Conservation (phyloP, 495 filamentous ascomycete species). For the Penicillium coprophilum region DNA sequence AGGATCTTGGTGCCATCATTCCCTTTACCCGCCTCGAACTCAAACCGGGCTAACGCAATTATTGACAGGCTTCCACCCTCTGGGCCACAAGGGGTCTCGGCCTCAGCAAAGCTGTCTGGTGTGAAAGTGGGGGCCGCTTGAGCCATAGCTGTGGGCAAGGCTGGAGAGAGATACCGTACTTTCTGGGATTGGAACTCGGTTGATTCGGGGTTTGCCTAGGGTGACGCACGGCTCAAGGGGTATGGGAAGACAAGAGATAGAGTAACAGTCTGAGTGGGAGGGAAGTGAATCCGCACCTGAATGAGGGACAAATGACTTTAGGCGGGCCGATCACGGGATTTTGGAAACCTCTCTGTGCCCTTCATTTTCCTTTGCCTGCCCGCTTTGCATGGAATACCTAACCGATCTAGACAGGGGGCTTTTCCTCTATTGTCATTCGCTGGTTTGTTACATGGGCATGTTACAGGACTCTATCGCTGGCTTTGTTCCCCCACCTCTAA, state of each 20-base stretch:
- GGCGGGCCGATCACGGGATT: slow-evolving; percentile 10
- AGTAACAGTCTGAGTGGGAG: not conserved
- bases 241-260: not conserved
- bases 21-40: slow-evolving; percentile 72
- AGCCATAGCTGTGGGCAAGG: slow-evolving; percentile 14
- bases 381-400: not conserved
- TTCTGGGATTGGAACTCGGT: too few species aligned
- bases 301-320: not conserved
- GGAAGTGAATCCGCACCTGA: not conserved
- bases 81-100: slow-evolving; percentile 31
- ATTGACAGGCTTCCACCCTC: slow-evolving; percentile 34
- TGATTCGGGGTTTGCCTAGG: not conserved
- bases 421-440: not conserved
- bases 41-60: slow-evolving; percentile 72
- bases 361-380: not conserved
- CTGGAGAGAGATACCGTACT: not conserved
- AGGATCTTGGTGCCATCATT: slow-evolving; percentile 83
- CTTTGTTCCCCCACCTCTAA: slow-evolving; percentile 4
- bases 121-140: slow-evolving; percentile 34
- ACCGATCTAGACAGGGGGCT: not conserved
- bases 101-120: slow-evolving; percentile 37
- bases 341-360: not conserved
- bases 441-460: slow-evolving; percentile 1
- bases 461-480: not conserved
- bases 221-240: not conserved